Percentiles rank a stretch among this genome's conserved stretches.
Conservation (phyloP, 768 basidiomycete species). For the Pleurotus sapidus region DNA sequence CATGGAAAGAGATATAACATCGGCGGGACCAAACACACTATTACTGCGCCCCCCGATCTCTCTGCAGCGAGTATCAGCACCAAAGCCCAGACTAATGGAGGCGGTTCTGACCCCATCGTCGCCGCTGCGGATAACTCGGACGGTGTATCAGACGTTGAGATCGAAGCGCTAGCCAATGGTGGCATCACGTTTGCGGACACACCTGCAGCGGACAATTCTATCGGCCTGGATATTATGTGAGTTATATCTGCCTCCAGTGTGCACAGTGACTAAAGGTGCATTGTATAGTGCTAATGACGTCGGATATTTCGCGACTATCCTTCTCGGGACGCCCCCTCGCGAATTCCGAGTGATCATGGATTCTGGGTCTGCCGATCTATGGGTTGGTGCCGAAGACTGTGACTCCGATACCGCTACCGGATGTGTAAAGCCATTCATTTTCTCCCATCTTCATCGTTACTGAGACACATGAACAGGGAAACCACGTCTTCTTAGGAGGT, state of each 20-base stretch:
- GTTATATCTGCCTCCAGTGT: slow-evolving; percentile 17
- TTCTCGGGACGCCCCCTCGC: slow-evolving; percentile 64
- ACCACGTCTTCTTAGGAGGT: slow-evolving; percentile 53
- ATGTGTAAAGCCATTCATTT: slow-evolving; percentile 15
- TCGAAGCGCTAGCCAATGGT: neutral
- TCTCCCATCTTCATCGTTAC: too few relatives aligned
- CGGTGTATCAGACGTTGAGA: neutral
- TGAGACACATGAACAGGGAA: slow-evolving; percentile 21
- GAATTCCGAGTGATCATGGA: slow-evolving; percentile 64
- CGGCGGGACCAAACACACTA: slow-evolving; percentile 14
- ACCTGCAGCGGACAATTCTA: slow-evolving; percentile 44
- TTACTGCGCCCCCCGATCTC: neutral
- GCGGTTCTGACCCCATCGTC: neutral
- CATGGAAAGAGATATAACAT: slow-evolving; percentile 36
- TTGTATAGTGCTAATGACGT: slow-evolving; percentile 37
- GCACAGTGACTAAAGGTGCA: neutral
- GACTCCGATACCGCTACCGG: slow-evolving; percentile 36
- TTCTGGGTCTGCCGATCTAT: slow-evolving; percentile 67
- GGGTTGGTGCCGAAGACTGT: slow-evolving; percentile 60
- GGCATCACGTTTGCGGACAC: slow-evolving; percentile 20
- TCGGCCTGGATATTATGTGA: slow-evolving; percentile 71
- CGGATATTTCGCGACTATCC: slow-evolving; percentile 53
- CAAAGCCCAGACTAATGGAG: slow-evolving; percentile 5
- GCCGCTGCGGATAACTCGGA: neutral
- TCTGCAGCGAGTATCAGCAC: slow-evolving; percentile 7